A percentile compares a stretch with the other conserved stretches of the same genome.
Conservation (phyloP, 2,329 filamentous ascomycete genomes). For the Cladophialophora exuberans region DNA sequence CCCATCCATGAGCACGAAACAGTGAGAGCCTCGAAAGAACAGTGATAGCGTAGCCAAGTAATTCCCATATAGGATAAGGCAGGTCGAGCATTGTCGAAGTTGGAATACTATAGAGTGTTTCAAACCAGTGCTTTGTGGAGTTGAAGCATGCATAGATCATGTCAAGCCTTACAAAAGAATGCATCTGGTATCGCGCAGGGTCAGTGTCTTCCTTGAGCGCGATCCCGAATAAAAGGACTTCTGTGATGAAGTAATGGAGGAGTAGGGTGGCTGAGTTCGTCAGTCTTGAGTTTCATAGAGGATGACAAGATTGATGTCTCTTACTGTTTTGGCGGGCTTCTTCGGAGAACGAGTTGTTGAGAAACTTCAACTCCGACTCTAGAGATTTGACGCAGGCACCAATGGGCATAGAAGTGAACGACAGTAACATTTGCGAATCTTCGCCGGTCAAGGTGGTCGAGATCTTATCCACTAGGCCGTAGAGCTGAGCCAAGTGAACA, state of each 20-base stretch:
- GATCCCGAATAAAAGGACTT: slow-evolving; percentile 34
- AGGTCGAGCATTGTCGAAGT: slow-evolving; percentile 49
- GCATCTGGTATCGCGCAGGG: slow-evolving; percentile 40
- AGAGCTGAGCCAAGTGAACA: slow-evolving; percentile 53
- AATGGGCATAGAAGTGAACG: slow-evolving; percentile 24
- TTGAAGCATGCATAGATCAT: slow-evolving; percentile 54
- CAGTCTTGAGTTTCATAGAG: slow-evolving; percentile 10
- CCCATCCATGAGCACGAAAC: slow-evolving; percentile 32
- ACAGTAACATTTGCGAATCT: slow-evolving; percentile 20
- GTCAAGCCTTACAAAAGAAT: slow-evolving; percentile 50
- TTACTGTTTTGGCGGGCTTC: slow-evolving; percentile 12
- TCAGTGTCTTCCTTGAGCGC: slow-evolving; percentile 42
- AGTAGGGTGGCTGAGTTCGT: slow-evolving; percentile 30
- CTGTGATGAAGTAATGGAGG: slow-evolving; percentile 34
- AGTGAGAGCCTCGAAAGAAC: slow-evolving; percentile 34
- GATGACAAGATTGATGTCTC: neutral
- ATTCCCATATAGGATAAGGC: slow-evolving; percentile 50
- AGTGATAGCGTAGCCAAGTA: slow-evolving; percentile 52
- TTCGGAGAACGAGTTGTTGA: slow-evolving; percentile 25
- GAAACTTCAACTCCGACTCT: slow-evolving; percentile 43
- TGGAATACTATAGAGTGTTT: slow-evolving; percentile 52
- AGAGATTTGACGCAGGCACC: slow-evolving; percentile 47
- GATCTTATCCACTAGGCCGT: slow-evolving; percentile 57
- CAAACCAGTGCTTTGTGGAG: slow-evolving; percentile 55
- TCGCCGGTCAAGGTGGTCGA: slow-evolving; percentile 35